Evolutionary conservation across 768 basidiomycete species (phyloP).

Genomic region (Mycena haematopus): DNA sequence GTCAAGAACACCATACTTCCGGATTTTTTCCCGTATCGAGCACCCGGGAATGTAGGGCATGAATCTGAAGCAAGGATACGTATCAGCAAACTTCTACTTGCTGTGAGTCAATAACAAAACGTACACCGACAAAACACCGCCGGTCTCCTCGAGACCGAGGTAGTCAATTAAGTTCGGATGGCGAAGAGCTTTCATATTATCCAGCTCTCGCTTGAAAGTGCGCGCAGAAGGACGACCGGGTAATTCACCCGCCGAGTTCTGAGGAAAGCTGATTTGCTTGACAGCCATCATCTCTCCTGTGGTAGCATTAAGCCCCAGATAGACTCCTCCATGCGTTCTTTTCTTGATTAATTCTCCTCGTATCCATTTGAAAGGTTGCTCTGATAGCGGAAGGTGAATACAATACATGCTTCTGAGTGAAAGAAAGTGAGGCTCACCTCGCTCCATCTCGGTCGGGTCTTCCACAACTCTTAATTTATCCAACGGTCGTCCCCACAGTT

Average conservation of each 20-base stretch:
- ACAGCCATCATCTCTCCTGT: slow-evolving; percentile 86
- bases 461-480: background rate
- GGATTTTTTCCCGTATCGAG: slow-evolving; percentile 70
- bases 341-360: slow-evolving; percentile 82
- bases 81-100: background rate
- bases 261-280: slow-evolving; percentile 55
- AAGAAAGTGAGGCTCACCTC: slow-evolving; percentile 5
- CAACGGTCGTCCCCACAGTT: background rate
- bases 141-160: slow-evolving; percentile 72
- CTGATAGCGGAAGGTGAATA: background rate
- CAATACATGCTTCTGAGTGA: background rate
- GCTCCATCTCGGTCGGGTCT: background rate
- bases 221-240: slow-evolving; percentile 43
- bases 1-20: slow-evolving; percentile 73
- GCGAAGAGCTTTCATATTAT: slow-evolving; percentile 75
- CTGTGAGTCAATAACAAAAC: slow-evolving; percentile 29
- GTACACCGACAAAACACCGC: slow-evolving; percentile 67
- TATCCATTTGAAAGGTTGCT: slow-evolving; percentile 55
- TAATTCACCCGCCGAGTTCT: background rate
- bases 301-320: slow-evolving; percentile 75
- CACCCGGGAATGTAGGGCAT: slow-evolving; percentile 84
- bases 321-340: slow-evolving; percentile 79
- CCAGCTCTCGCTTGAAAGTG: slow-evolving; percentile 76
- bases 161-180: slow-evolving; percentile 83
- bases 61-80: slow-evolving; percentile 52